Conservation (phyloP, 2,329 filamentous ascomycete species). For the Pseudofabraea citricarpa region DNA sequence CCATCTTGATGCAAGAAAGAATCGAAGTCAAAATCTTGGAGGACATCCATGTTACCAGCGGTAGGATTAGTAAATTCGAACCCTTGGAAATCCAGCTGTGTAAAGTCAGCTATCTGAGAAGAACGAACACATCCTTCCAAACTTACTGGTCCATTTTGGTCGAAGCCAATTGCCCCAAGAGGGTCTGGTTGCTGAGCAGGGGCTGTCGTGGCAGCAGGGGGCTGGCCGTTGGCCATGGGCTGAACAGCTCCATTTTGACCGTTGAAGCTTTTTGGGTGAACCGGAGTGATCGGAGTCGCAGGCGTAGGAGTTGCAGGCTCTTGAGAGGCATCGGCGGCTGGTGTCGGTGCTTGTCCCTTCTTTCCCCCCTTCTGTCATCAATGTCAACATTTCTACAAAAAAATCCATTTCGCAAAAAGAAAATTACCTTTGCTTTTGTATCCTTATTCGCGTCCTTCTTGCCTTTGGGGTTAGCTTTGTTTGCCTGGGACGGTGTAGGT, state of each 20-base stretch:
- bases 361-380: conserved; percentile 33
- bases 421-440: conserved; percentile 63
- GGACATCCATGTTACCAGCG: conserved; percentile 45
- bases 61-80: conserved; percentile 54
- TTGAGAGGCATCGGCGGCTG: conserved; percentile 49
- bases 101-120: too few relatives aligned
- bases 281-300: conserved; percentile 60
- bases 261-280: conserved; percentile 45
- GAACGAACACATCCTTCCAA: too few relatives aligned
- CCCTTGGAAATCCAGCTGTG: conserved; percentile 21
- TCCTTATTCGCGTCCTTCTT: conserved; percentile 87
- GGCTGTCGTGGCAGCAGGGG: conserved; percentile 37
- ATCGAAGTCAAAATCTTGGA: conserved; percentile 65
- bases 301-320: conserved; percentile 57
- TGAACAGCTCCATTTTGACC: conserved; percentile 40
- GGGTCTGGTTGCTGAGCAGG: conserved; percentile 42
- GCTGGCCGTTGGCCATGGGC: conserved; percentile 30
- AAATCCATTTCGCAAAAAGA: conserved; percentile 25
- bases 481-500: conserved; percentile 69
- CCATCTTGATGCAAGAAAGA: conserved; percentile 60
- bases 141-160: conserved; percentile 26
- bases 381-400: conserved; percentile 30
- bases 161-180: conserved; percentile 41
- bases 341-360: conserved; percentile 62
- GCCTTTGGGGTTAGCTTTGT: conserved; percentile 72